A percentile compares a stretch with the other conserved stretches of the same genome.
phyloP scores from a whole-genome alignment of 352 stramenopile species.

The Phytophthora fragariaefolia region DNA sequence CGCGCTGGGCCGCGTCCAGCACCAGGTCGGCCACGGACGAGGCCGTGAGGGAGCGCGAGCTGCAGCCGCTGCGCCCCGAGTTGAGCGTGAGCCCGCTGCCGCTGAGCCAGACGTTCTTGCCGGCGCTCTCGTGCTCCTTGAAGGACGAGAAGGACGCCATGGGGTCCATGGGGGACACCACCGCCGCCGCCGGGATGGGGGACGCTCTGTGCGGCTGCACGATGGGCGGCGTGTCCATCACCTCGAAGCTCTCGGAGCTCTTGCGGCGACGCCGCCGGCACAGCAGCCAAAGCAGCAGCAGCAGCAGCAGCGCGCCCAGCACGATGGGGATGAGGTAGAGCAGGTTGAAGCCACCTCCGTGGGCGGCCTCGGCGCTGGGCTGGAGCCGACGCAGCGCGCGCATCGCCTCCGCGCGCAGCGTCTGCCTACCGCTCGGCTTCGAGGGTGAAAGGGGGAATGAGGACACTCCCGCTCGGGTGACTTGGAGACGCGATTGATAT shows the following conservation, averaged over 20 bases:
- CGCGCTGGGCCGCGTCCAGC: slow-evolving; percentile 30
- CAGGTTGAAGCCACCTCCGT: slow-evolving; percentile 31
- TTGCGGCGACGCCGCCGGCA: slow-evolving; percentile 8
- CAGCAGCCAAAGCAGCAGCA: slow-evolving; percentile 23
- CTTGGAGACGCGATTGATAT: slow-evolving; percentile 8
- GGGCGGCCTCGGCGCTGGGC: neutral
- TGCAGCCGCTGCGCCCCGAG: slow-evolving; percentile 19
- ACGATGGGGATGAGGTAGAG: slow-evolving; percentile 46
- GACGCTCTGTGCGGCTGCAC: neutral
- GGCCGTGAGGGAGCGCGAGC: slow-evolving; percentile 16
- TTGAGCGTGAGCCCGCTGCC: slow-evolving; percentile 34
- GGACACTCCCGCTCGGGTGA: neutral
- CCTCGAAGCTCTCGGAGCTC: slow-evolving; percentile 7
- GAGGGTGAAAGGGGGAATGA: slow-evolving; percentile 23
- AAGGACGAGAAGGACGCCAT: slow-evolving; percentile 32
- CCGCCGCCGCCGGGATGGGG: neutral
- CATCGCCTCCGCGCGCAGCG: slow-evolving; percentile 12
- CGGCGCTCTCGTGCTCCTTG: slow-evolving; percentile 14
- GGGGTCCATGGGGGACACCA: slow-evolving; percentile 34
- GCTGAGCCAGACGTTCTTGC: slow-evolving; percentile 36
- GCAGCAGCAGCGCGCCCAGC: slow-evolving; percentile 14
- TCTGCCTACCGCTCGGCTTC: neutral
- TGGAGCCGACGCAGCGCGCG: slow-evolving; percentile 17
- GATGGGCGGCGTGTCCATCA: slow-evolving; percentile 17
- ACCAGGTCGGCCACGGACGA: slow-evolving; percentile 20